A percentile compares a stretch with the other conserved stretches of the same genome.
phyloP scores from a whole-genome alignment of 441 rosid genomes.

The Dalechampia spathulata region DNA sequence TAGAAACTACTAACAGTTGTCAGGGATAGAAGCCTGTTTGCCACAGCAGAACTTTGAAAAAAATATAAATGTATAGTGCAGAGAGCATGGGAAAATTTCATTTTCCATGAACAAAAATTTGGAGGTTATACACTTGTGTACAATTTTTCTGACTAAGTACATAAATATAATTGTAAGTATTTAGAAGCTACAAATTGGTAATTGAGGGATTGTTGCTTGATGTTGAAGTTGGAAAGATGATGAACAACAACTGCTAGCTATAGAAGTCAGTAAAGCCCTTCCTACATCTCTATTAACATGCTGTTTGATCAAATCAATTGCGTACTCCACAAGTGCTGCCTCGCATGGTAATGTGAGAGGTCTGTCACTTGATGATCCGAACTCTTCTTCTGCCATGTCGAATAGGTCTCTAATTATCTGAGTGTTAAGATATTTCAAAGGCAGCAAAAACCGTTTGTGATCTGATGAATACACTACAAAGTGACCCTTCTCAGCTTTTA shows the following conservation, averaged over 20 bases:
- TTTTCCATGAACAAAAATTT: no score
- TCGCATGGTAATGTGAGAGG: slow-evolving; percentile 4
- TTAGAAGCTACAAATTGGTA: slow-evolving; percentile 3
- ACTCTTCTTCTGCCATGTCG: slow-evolving; percentile 8
- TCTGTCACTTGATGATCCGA: slow-evolving; percentile 5
- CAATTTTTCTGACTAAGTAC: no score
- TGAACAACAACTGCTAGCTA: no score
- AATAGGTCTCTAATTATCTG: slow-evolving; percentile 1
- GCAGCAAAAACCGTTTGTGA: slow-evolving; percentile 4
- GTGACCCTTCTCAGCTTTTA: not conserved
- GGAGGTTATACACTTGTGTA: no score
- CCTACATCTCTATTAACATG: not conserved
- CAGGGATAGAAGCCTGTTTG: no score
- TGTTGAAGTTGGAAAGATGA: slow-evolving; percentile 1
- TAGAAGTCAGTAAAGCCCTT: not conserved
- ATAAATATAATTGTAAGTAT: not conserved
- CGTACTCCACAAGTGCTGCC: slow-evolving; percentile 6
- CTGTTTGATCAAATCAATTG: slow-evolving; percentile 11
- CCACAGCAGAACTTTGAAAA: no score
- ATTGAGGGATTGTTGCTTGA: not conserved
- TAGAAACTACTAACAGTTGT: no score
- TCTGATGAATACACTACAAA: slow-evolving; percentile 7
- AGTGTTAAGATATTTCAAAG: slow-evolving; percentile 2
- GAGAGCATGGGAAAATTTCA: no score
- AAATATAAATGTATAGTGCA: no score